These are phyloP conservation scores for Arabidopsis suecica DNA, from an alignment of 345 rosid genomes.

Conservation along the genomic window DNA sequence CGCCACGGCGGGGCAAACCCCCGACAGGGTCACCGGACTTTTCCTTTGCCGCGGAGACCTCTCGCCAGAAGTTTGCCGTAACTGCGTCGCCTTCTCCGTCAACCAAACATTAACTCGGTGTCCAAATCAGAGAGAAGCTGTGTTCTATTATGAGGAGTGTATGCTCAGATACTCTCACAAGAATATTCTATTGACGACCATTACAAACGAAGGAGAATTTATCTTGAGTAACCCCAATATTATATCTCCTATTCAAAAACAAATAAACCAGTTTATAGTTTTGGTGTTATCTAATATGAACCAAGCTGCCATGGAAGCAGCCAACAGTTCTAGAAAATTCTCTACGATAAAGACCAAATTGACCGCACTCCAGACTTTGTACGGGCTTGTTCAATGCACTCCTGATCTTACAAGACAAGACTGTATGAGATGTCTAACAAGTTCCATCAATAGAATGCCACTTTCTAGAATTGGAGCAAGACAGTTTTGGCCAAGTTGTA, in stretches of 20 bases:
- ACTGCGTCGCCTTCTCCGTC: conserved; percentile 16
- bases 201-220: neutral
- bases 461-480: conserved; percentile 34
- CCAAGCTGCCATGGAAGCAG: neutral
- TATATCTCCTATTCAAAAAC: neutral
- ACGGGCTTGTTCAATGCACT: neutral
- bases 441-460: neutral
- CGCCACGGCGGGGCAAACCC: neutral
- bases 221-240: neutral
- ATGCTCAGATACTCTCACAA: conserved; percentile 31
- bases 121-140: conserved; percentile 26
- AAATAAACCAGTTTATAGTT: neutral
- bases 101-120: neutral
- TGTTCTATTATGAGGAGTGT: conserved; percentile 38
- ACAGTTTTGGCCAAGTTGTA: conserved; percentile 48
- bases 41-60: conserved; percentile 32
- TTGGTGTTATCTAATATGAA: neutral
- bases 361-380: conserved; percentile 17
- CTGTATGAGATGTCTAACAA: conserved; percentile 39
- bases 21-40: conserved; percentile 19
- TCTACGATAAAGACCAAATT: conserved; percentile 1
- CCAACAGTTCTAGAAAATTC: conserved; percentile 34
- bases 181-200: neutral
- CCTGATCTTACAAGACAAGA: conserved; percentile 45
- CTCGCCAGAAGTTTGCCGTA: conserved; percentile 30